Evolutionary conservation across 805 yeast species (phyloP).

Genomic region (Kodamaea fukazawae): DNA sequence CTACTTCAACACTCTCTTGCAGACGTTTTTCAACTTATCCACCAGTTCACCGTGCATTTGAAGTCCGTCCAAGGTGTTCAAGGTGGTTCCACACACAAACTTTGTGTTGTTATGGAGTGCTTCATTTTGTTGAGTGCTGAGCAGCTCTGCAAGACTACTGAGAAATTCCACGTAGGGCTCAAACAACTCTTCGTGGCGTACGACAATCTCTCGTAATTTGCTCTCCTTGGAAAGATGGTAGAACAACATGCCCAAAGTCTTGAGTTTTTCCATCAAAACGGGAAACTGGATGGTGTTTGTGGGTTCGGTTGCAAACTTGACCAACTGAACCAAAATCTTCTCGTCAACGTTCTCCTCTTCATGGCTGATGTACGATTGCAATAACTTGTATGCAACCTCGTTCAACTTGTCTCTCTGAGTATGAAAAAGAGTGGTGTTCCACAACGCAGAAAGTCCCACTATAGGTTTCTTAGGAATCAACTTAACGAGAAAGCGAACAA

Average conservation of each 20-base stretch:
- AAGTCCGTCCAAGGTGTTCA: constrained; percentile 5
- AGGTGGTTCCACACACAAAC: constrained; percentile 28
- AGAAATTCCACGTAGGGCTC: constrained; percentile 13
- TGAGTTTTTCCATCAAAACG: constrained; percentile 16
- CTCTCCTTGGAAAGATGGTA: constrained; percentile 10
- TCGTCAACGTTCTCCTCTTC: background rate
- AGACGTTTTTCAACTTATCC: constrained; percentile 2
- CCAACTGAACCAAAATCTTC: background rate
- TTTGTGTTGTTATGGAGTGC: constrained; percentile 30
- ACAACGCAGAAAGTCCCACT: constrained; percentile 13
- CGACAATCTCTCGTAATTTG: constrained; percentile 5
- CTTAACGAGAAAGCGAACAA: constrained; percentile 28
- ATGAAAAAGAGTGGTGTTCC: constrained; percentile 7
- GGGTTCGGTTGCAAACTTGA: constrained; percentile 1
- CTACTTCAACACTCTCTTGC: constrained; percentile 1
- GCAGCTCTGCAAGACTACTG: constrained; percentile 11
- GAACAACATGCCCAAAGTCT: constrained; percentile 20
- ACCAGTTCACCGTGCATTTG: constrained; percentile 1
- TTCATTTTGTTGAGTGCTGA: constrained; percentile 4
- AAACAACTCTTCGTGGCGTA: constrained; percentile 9
- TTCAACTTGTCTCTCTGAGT: constrained; percentile 3
- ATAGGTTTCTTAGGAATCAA: constrained; percentile 10
- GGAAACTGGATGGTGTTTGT: constrained; percentile 4
- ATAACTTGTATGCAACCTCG: constrained; percentile 18
- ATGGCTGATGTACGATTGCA: constrained; percentile 18